Evolutionary conservation across 768 basidiomycete species (phyloP), one percentile per base, ranked within the genome.

Genomic region (Epithele typhae): DNA sequence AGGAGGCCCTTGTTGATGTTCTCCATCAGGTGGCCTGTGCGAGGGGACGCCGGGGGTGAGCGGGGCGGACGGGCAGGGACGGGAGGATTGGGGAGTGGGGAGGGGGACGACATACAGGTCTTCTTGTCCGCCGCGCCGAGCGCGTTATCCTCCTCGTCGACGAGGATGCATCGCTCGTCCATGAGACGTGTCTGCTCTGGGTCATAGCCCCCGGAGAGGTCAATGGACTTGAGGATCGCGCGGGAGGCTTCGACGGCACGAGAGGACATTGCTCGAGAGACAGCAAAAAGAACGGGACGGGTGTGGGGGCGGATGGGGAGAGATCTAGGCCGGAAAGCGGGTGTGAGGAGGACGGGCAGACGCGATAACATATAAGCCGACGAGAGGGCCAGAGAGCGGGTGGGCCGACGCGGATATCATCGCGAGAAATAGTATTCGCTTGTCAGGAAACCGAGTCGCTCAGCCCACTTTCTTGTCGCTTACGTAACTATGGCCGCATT

Each of bases 101-200:
- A 40, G 34, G 21, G 17, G 40, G 53, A 9, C 34, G 12, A 71
- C 85, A 55, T 59, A 93, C 95, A 98, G 18, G 90, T 93, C 72
- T 98, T 99, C 75, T 99, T 99, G 67, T 92, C 90, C 51, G 84
- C 75, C 21, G 91, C 87, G 21, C 92, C 92, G 40, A 92, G 82
- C 15, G 84, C 79, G 25, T 76, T 78, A 64, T 95, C 92, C 45
- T 94, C 64, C 62, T 92, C 87, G 60, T 93, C 89, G 25, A 94
- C 90, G 35, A 95, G 76, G 62, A 95, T 94, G 58, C 94, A 94
- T 45, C 82, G 73, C 68, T 99, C 96, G 57, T 93, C 90, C 96
- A 99, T 99, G 48, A 99, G 75, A 51, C 85, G 78, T 27, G 92
- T 90, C 64, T 97, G 95, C 59, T 92, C 91, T 10, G 86, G 78